phyloP scores from a whole-genome alignment of 2,329 filamentous ascomycete species.

The Escovopsis sp. region DNA sequence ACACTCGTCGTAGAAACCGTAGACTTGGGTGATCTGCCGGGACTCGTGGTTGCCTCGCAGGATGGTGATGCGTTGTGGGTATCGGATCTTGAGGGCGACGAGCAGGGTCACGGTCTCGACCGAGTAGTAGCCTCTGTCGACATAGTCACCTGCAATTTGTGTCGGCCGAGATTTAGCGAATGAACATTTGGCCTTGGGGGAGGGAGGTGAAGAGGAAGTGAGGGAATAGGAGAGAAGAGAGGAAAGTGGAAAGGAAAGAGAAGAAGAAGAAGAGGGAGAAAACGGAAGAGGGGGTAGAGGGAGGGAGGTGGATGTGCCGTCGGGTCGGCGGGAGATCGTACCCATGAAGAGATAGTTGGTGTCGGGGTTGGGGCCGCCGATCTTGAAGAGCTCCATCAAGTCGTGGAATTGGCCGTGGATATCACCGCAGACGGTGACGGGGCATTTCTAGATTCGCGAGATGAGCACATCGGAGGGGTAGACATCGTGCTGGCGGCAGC shows the following conservation, averaged over 20 bases:
- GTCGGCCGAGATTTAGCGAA: conserved; percentile 1
- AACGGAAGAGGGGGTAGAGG: no score
- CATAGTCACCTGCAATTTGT: conserved; percentile 63
- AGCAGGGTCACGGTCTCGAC: conserved; percentile 96
- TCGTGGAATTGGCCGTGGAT: conserved; percentile 99
- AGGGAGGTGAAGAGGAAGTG: no score
- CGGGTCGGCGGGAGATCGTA: conserved; percentile 25
- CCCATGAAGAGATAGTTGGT: conserved; percentile 99
- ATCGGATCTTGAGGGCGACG: conserved; percentile 93
- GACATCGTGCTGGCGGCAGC: background rate
- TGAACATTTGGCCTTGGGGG: no score
- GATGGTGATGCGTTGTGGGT: conserved; percentile 94
- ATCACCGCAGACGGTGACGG: conserved; percentile 95
- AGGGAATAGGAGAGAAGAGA: background rate
- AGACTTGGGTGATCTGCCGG: conserved; percentile 96
- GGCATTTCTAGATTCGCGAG: conserved; percentile 59
- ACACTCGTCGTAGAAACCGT: conserved; percentile 98
- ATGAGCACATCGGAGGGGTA: background rate
- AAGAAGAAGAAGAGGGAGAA: no score
- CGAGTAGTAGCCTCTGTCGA: conserved; percentile 97
- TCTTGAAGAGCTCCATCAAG: conserved; percentile 98
- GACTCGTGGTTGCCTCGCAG: conserved; percentile 98
- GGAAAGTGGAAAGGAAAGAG: no score
- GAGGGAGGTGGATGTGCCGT: no score
- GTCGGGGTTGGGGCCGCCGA: conserved; percentile 92